Percentiles rank a stretch among this genome's conserved stretches.
Conservation (phyloP, 306 rosid species). For the Spatholobus suberectus region DNA sequence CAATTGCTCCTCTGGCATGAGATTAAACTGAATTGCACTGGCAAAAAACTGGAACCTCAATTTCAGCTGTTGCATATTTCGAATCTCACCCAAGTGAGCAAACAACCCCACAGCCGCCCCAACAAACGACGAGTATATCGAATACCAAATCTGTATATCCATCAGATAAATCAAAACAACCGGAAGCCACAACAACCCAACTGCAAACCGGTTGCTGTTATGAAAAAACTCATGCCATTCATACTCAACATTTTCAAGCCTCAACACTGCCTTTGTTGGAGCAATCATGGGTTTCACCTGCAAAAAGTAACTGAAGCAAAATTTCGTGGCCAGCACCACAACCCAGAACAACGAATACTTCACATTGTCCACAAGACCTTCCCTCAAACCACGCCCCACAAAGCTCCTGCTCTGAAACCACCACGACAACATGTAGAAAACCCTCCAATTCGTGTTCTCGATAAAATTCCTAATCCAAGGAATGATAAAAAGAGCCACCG, state of each 20-base stretch:
- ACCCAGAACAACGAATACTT: constrained; percentile 86
- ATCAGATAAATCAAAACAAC: constrained; percentile 86
- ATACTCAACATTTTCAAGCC: constrained; percentile 50
- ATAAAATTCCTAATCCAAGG: constrained; percentile 91
- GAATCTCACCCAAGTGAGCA: constrained; percentile 93
- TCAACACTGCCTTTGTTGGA: constrained; percentile 68
- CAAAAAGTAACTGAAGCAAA: constrained; percentile 84
- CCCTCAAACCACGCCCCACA: constrained; percentile 97
- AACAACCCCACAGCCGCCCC: constrained; percentile 89
- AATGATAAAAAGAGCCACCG: constrained; percentile 67
- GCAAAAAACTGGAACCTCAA: constrained; percentile 98
- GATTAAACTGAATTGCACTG: constrained; percentile 92
- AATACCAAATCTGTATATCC: constrained; percentile 97
- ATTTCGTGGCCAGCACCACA: constrained; percentile 80
- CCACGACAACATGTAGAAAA: constrained; percentile 83
- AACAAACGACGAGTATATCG: constrained; percentile 85
- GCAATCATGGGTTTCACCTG: constrained; percentile 90
- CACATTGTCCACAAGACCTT: constrained; percentile 83
- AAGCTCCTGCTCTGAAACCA: constrained; percentile 92
- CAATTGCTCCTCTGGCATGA: constrained; percentile 96
- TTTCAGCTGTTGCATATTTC: constrained; percentile 85
- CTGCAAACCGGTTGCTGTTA: constrained; percentile 69
- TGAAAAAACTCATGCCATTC: constrained; percentile 70
- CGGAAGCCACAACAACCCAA: constrained; percentile 84
- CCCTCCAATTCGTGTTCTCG: constrained; percentile 88